These are phyloP conservation scores for Fomitopsis pulvina DNA, from an alignment of 768 basidiomycete genomes.

Conservation along the genomic window DNA sequence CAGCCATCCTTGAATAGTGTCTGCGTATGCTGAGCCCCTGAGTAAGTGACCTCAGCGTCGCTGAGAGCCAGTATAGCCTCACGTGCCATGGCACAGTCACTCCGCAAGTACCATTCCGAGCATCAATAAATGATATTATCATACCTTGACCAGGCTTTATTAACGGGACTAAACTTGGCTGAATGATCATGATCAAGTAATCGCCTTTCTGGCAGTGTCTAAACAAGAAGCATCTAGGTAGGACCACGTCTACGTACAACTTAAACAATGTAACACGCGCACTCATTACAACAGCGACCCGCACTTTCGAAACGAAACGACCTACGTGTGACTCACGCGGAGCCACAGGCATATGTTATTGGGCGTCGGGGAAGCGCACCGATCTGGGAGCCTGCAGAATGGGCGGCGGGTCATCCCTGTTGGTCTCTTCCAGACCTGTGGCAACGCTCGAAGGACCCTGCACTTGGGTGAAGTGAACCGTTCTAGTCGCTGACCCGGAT, in stretches of 20 bases:
- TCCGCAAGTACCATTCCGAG: too few relatives aligned
- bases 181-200: too few relatives aligned
- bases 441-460: too few relatives aligned
- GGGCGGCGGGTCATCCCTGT: not conserved
- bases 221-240: not conserved
- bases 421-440: too few relatives aligned
- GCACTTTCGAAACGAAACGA: not conserved
- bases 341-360: slow-evolving; percentile 29
- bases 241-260: not conserved
- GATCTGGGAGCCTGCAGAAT: slow-evolving; percentile 4
- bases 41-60: not conserved
- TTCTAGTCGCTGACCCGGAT: too few relatives aligned
- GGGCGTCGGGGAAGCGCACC: slow-evolving; percentile 28
- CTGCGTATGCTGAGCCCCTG: not conserved
- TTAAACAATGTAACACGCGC: too few relatives aligned
- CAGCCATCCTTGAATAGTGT: slow-evolving; percentile 42
- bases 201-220: not conserved
- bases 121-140: not conserved
- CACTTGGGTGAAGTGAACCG: too few relatives aligned
- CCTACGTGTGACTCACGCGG: not conserved
- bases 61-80: not conserved
- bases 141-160: too few relatives aligned
- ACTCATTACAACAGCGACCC: not conserved
- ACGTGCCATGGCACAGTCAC: too few relatives aligned
- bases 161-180: too few relatives aligned